Evolutionary conservation across 2,329 filamentous ascomycete genomes (phyloP).

Genomic region (Colletotrichum costaricense): DNA sequence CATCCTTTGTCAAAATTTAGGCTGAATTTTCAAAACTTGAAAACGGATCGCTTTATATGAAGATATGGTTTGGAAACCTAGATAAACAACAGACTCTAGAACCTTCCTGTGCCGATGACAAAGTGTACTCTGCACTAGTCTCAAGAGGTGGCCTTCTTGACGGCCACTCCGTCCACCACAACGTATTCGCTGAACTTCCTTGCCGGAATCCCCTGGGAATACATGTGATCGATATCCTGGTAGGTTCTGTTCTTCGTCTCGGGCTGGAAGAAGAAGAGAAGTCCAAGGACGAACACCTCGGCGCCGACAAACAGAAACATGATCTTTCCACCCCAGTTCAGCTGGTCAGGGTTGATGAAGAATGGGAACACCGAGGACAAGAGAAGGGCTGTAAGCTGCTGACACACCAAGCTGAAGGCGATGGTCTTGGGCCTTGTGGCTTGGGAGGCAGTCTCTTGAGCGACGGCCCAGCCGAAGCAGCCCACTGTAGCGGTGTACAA

Average conservation of each 20-base stretch:
- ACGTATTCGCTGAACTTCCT: neutral
- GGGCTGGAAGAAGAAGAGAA: constrained; percentile 48
- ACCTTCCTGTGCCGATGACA: neutral
- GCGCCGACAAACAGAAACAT: neutral
- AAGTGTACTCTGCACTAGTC: neutral
- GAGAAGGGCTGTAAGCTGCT: neutral
- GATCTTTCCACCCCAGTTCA: neutral
- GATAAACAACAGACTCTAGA: neutral
- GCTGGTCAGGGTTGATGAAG: neutral
- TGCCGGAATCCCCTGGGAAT: constrained; percentile 33
- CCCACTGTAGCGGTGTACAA: neutral
- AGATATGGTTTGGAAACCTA: neutral
- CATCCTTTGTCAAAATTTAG: neutral
- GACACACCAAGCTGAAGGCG: neutral
- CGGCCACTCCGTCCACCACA: neutral
- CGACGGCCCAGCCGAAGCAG: neutral
- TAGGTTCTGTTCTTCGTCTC: constrained; percentile 52
- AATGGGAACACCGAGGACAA: neutral
- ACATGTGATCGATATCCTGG: constrained; percentile 46
- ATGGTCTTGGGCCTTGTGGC: neutral
- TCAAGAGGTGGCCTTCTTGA: neutral
- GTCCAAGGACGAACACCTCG: constrained; percentile 37
- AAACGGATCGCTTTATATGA: neutral
- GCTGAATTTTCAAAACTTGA: neutral
- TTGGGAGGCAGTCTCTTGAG: neutral